These are phyloP conservation scores for Trichocomaceae sp. DNA, from an alignment of 2,329 filamentous ascomycete genomes.

Conservation along the genomic window DNA sequence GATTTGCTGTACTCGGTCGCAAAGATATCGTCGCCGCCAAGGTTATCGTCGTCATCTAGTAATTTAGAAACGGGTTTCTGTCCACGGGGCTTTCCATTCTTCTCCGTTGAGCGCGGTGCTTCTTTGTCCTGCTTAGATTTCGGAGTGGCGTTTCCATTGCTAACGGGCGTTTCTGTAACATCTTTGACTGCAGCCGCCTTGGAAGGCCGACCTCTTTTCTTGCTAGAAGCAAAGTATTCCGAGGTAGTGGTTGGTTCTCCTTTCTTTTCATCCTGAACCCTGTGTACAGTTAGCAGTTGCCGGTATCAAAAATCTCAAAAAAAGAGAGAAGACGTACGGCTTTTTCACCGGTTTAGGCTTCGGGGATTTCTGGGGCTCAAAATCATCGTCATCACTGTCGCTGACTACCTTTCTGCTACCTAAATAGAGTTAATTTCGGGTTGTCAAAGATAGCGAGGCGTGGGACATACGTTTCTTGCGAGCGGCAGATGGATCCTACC, in stretches of 20 bases:
- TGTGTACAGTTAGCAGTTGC: slow-evolving; percentile 17
- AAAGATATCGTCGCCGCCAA: slow-evolving; percentile 74
- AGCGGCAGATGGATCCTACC: slow-evolving; percentile 10
- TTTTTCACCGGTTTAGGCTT: slow-evolving; percentile 38
- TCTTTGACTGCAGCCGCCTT: slow-evolving; percentile 21
- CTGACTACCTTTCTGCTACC: slow-evolving; percentile 63
- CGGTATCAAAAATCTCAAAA: slow-evolving; percentile 4
- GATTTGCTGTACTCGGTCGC: slow-evolving; percentile 62
- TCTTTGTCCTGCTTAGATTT: slow-evolving; percentile 41
- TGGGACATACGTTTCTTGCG: slow-evolving; percentile 12
- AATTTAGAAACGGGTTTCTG: slow-evolving; percentile 25
- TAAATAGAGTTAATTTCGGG: slow-evolving; percentile 16
- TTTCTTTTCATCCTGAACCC: slow-evolving; percentile 45
- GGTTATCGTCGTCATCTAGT: slow-evolving; percentile 62
- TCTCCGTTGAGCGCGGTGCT: slow-evolving; percentile 11
- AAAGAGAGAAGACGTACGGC: slow-evolving; percentile 46
- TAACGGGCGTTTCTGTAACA: slow-evolving; percentile 6
- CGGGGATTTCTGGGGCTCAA: slow-evolving; percentile 24
- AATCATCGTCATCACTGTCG: slow-evolving; percentile 73
- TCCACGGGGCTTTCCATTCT: slow-evolving; percentile 12
- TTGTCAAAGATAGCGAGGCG: not conserved
- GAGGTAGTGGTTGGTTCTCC: slow-evolving; percentile 55
- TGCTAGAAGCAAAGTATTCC: slow-evolving; percentile 56
- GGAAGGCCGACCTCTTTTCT: slow-evolving; percentile 47
- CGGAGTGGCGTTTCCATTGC: slow-evolving; percentile 21